Base-by-base conservation (phyloP, 306 rosid genomes). In the Cicer yamashitae region DNA sequence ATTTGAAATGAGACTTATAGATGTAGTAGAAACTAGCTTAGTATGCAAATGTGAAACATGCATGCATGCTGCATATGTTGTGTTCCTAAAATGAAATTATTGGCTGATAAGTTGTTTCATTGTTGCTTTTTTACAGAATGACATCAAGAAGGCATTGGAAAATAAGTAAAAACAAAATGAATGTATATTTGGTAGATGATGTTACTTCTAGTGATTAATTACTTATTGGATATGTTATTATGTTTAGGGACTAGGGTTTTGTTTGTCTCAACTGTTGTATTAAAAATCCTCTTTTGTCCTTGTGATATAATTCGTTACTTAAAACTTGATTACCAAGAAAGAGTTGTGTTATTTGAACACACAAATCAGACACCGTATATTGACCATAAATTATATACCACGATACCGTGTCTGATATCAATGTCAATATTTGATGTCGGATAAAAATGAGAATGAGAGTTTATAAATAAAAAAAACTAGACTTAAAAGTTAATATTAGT, bases 61-160 rank as follows among this genome's bases (percentile, higher is more conserved):
- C 34, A 18, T 66, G 76, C 18, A 25, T 38, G 62, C 8, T 58
- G 12, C 46, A 44, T 60, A 38, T 69, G 58, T 17, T 67, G 47
- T 53, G 53, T 54, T 66, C 57, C 51, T 54, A 46, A 64, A 76
- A 70, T 58, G 22, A 67, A 67, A 77, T 48, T 58, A 30, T 71
- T 71, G 46, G 53, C 74, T 78, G 56, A 62, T 20, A 7, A 18
- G 18, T 60, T 65, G 12, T 43, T 77, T 41, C 20, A 5, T 17
- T 58, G 52, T 13, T 47, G 30, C 46, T 70, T 84, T 70, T 84
- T 81, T 81, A 52, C 79, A 93, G 98, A 62, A 7, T 13, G 88
- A 89, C 72, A 85, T 93, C 81, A 91, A 84, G 87, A 87, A 80
- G 83, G 93, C 89, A 3, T 72, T 93, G 78, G 93, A 78, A 59